These are phyloP conservation scores for Leptographium wingfieldii DNA, from an alignment of 2,329 filamentous ascomycete genomes.

Conservation along the genomic window DNA sequence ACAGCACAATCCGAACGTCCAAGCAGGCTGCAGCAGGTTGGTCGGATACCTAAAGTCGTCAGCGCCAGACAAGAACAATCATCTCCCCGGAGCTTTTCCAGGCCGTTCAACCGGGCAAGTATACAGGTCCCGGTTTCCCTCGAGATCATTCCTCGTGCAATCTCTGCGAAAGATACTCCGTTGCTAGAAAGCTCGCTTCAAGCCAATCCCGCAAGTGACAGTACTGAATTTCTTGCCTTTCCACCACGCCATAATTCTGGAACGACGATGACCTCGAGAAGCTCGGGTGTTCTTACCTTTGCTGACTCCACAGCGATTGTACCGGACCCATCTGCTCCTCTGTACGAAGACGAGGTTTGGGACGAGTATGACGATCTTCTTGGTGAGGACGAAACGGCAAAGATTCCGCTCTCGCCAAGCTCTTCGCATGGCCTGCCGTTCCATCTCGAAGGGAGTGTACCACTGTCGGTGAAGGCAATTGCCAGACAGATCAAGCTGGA, in stretches of 20 bases:
- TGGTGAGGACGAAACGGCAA: constrained; percentile 39
- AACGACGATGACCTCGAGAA: constrained; percentile 50
- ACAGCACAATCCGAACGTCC: constrained; percentile 21
- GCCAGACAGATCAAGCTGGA: constrained; percentile 12
- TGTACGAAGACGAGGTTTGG: constrained; percentile 81
- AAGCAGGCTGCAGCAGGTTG: constrained; percentile 66
- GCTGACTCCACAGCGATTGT: constrained; percentile 54
- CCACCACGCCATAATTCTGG: constrained; percentile 61
- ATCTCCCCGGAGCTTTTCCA: constrained; percentile 71
- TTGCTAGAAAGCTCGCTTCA: constrained; percentile 29
- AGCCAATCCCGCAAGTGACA: constrained; percentile 23
- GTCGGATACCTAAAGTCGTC: constrained; percentile 73
- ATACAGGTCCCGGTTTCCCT: constrained; percentile 23
- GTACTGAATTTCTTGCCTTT: constrained; percentile 60
- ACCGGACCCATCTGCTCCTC: constrained; percentile 46
- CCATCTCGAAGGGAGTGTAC: constrained; percentile 29
- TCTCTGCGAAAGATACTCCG: constrained; percentile 8
- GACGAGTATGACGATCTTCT: constrained; percentile 86
- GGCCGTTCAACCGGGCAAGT: constrained; percentile 57
- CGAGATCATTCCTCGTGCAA: constrained; percentile 19
- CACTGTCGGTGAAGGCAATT: constrained; percentile 1
- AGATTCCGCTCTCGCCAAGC: constrained; percentile 36
- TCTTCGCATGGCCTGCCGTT: constrained; percentile 46
- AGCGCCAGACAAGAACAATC: constrained; percentile 53
- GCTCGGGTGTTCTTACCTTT: constrained; percentile 48